Conservation (phyloP, 306 rosid genomes). For the Acacia crassicarpa region DNA sequence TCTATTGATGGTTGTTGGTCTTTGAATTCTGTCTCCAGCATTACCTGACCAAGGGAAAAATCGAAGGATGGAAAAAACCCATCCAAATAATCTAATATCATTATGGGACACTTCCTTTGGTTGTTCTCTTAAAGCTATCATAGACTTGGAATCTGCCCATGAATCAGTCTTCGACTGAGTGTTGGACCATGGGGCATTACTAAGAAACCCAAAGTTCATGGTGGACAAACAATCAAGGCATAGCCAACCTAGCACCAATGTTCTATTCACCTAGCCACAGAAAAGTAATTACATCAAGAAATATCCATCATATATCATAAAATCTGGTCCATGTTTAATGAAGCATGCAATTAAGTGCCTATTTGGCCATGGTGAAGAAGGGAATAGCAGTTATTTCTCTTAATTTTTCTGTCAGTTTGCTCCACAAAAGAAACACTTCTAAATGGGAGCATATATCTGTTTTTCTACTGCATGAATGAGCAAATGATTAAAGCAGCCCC, state of each 20-base stretch:
- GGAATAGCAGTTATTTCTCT: not conserved
- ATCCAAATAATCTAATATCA: constrained; percentile 46
- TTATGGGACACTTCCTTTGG: constrained; percentile 32
- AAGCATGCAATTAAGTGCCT: not conserved
- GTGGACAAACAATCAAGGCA: constrained; percentile 1
- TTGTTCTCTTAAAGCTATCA: constrained; percentile 26
- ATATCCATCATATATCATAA: not conserved
- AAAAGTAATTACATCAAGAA: constrained; percentile 4
- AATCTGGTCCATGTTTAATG: not conserved
- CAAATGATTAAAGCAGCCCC: not conserved
- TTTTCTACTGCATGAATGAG: not conserved
- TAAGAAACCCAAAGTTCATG: constrained; percentile 55
- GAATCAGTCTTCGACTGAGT: constrained; percentile 43
- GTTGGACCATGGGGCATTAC: constrained; percentile 48
- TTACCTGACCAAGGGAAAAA: constrained; percentile 53
- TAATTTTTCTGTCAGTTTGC: not conserved
- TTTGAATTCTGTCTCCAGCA: constrained; percentile 35
- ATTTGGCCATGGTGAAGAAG: not conserved
- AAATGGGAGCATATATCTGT: not conserved
- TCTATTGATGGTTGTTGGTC: constrained; percentile 67
- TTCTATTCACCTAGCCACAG: constrained; percentile 9
- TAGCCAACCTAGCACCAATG: constrained; percentile 19
- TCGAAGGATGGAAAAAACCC: constrained; percentile 51
- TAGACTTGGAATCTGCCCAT: constrained; percentile 29
- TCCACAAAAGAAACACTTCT: not conserved